Percentiles rank a stretch among this genome's conserved stretches.
Evolutionary conservation across 305 asterid species (phyloP).

Genomic region (Fraxinus ornus): DNA sequence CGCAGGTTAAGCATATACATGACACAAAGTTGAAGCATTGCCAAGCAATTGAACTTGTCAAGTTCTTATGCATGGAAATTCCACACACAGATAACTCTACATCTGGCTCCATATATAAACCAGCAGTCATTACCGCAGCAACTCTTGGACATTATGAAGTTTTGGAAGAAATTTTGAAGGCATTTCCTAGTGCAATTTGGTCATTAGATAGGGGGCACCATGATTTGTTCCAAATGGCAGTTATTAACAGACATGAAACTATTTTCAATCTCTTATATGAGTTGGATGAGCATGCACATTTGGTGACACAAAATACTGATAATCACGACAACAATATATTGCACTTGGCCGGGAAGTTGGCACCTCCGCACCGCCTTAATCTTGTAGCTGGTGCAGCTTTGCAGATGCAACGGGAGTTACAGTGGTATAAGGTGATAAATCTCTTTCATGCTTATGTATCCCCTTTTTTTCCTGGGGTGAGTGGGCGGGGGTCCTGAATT

Average conservation of each 20-base stretch:
- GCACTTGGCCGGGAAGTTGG: constrained; percentile 48
- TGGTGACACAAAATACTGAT: constrained; percentile 33
- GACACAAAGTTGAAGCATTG: constrained; percentile 31
- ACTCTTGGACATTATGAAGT: constrained; percentile 29
- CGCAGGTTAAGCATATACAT: constrained; percentile 29
- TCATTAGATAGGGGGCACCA: constrained; percentile 26
- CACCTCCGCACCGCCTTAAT: constrained; percentile 39
- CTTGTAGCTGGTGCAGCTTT: constrained; percentile 41
- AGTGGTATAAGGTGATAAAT: constrained; percentile 43
- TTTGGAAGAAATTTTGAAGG: constrained; percentile 29
- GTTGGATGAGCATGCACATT: constrained; percentile 29
- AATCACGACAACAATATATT: constrained; percentile 32
- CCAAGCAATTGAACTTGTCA: constrained; percentile 36
- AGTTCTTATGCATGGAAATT: constrained; percentile 33
- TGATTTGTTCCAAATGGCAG: constrained; percentile 42
- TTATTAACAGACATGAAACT: constrained; percentile 33
- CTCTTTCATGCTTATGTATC: neutral
- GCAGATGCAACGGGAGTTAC: constrained; percentile 48
- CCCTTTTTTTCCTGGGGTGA: neutral
- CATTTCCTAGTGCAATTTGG: constrained; percentile 36
- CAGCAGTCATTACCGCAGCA: constrained; percentile 31
- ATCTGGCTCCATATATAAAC: constrained; percentile 28
- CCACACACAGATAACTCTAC: constrained; percentile 21
- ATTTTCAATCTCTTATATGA: constrained; percentile 33
- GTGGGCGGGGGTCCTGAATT: neutral